Percentiles rank a stretch among this genome's conserved stretches.
Evolutionary conservation across 2,329 filamentous ascomycete genomes (phyloP).

Genomic region (Sporothrix brunneoviolacea): DNA sequence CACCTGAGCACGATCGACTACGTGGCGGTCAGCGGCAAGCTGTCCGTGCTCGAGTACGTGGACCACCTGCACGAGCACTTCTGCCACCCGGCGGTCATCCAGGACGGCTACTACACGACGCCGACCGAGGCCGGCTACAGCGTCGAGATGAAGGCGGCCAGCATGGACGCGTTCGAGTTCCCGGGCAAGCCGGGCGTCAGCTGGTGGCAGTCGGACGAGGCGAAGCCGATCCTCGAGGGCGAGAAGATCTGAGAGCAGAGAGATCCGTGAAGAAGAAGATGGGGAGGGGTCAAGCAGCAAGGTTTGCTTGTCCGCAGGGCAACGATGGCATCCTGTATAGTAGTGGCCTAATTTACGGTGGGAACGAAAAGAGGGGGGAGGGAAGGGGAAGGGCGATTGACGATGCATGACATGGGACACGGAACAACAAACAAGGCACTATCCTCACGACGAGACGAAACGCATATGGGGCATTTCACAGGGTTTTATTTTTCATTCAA

Average conservation of each 20-base stretch:
- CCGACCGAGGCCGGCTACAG: conserved; percentile 79
- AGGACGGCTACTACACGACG: conserved; percentile 82
- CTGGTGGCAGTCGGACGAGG: conserved; percentile 81
- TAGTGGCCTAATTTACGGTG: neutral
- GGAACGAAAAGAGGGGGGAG: neutral
- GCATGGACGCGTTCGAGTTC: conserved; percentile 73
- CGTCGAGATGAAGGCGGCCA: conserved; percentile 86
- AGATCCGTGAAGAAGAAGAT: neutral
- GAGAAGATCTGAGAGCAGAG: conserved; percentile 40
- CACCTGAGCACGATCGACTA: conserved; percentile 91
- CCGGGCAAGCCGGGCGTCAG: conserved; percentile 71
- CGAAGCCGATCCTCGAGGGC: conserved; percentile 64
- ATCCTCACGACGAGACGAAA: conserved; percentile 8
- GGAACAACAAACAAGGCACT: conserved; percentile 6
- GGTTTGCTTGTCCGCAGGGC: conserved; percentile 24
- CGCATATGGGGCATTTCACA: neutral
- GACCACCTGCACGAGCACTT: conserved; percentile 95
- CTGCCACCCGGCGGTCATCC: conserved; percentile 69
- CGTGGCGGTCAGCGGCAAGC: conserved; percentile 74
- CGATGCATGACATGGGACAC: conserved; percentile 1
- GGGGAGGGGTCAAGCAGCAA: conserved; percentile 11
- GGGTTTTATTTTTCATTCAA: neutral
- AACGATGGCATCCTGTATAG: conserved; percentile 29
- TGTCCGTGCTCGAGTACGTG: conserved; percentile 81
- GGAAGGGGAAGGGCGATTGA: neutral